phyloP scores from a whole-genome alignment of 1,139 yeast species.

The Geotrichum restrictum region DNA sequence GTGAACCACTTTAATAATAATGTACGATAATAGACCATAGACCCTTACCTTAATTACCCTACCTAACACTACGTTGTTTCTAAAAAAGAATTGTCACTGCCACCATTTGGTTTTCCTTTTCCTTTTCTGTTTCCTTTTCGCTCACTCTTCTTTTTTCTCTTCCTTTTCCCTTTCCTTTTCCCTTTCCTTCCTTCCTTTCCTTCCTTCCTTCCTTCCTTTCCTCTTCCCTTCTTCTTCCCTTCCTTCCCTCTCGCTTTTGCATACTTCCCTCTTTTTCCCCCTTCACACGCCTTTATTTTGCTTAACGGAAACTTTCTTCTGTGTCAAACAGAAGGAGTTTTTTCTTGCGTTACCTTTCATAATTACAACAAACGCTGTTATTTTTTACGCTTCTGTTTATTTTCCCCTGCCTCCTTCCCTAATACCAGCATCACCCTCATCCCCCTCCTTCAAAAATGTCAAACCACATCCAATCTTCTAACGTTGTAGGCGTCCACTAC shows the following conservation, averaged over 20 bases:
- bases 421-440: not conserved
- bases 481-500: conserved; percentile 72
- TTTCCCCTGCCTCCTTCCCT: too few species aligned
- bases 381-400: not conserved
- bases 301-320: not conserved
- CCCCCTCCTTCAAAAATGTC: conserved; percentile 24
- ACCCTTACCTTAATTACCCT: too few species aligned
- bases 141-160: not conserved
- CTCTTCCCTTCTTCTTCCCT: not conserved
- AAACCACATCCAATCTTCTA: conserved; percentile 39
- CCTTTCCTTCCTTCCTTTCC: not conserved
- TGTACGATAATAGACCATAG: not conserved
- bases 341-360: not conserved
- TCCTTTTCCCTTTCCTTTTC: too few species aligned
- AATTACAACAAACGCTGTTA: not conserved
- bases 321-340: conserved; percentile 1
- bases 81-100: too few species aligned
- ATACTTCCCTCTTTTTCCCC: not conserved
- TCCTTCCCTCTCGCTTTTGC: not conserved
- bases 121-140: not conserved
- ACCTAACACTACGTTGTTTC: too few species aligned
- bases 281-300: not conserved
- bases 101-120: not conserved
- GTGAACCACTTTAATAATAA: too few species aligned
- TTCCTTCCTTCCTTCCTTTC: not conserved